Evolutionary conservation across 495 filamentous ascomycete species (phyloP), one percentile per base, ranked within the genome.

Genomic region (Trichoderma erinaceum): DNA sequence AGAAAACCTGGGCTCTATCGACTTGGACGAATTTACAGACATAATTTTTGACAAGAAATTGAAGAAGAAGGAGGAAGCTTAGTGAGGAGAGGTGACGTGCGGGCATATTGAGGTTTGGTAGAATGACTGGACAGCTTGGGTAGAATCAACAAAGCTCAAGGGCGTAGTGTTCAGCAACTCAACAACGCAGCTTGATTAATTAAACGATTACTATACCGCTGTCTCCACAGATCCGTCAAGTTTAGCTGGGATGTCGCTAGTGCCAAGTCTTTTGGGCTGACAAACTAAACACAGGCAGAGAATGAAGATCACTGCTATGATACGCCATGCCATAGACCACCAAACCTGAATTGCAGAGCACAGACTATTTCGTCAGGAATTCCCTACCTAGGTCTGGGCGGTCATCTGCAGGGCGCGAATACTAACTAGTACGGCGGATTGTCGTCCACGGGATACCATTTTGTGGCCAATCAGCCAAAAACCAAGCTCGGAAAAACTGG

Each of bases 1-100:
- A 8, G 68, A 69, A 4, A 68, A 70, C 61, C 66, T 75, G 41
- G 72, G 69, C 18, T 58, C 43, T 12, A 41, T 73, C 29, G 72
- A 75, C 66, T 64, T 73, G 6, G 29, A 69, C 23, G 65, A 61
- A 6, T 61, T 61, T 61, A 32, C 25, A 21, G 56, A 61, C 25
- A 43, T 48, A 66, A 10, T 50, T 18, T 29, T 63, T 67, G 67
- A 68, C 32, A 50, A 50, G 25, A 18, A 23, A 15, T 71, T 66
- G 50, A 66, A 64, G 50, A 69, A 27, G 67, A 66, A 68, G 46
- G 61, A 66, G 18, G 46, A 15, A 16, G 43, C 41, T 41, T 63
- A 67, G 38, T 38, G 35, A 38, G 0, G 8, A 5, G 3, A 38
- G 35, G 7, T 38, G 5, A 5, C 35, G 35, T 0, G 35, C 5